Evolutionary conservation across 805 yeast genomes (phyloP).

Genomic region (Candida schatavii): DNA sequence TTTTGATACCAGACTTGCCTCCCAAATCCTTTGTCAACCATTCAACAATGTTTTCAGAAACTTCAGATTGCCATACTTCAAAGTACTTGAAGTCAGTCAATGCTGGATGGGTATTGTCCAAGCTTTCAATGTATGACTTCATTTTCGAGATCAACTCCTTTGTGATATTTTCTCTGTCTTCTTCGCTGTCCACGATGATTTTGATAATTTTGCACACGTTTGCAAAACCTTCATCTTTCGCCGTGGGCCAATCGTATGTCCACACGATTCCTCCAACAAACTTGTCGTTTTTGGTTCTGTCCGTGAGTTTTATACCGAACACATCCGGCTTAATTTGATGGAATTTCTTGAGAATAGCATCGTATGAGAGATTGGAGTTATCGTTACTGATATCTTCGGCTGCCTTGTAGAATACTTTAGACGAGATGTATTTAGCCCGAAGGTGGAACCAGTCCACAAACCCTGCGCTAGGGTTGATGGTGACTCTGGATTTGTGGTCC

Average conservation of each 20-base stretch:
- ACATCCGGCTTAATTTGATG: constrained; percentile 22
- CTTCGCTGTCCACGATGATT: constrained; percentile 18
- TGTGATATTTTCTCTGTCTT: constrained; percentile 15
- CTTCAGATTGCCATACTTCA: constrained; percentile 35
- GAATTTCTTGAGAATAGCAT: constrained; percentile 20
- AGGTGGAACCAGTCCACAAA: constrained; percentile 42
- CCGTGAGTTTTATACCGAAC: constrained; percentile 29
- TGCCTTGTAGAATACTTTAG: constrained; percentile 17
- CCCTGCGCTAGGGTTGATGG: constrained; percentile 26
- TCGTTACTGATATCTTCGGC: constrained; percentile 16
- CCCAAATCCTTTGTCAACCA: constrained; percentile 10
- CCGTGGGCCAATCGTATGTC: constrained; percentile 34
- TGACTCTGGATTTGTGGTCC: constrained; percentile 31
- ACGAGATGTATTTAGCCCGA: constrained; percentile 31
- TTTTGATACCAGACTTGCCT: constrained; percentile 12
- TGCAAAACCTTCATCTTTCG: not conserved
- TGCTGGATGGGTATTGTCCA: not conserved
- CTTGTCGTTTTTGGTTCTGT: constrained; percentile 12
- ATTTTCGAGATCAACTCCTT: constrained; percentile 13
- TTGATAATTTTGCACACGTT: not conserved
- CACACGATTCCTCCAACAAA: constrained; percentile 31
- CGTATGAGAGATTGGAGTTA: constrained; percentile 13
- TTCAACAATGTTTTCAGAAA: constrained; percentile 13
- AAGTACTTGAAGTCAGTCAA: constrained; percentile 12
- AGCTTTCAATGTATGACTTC: constrained; percentile 8